A percentile compares a stretch with the other conserved stretches of the same genome.
Evolutionary conservation across 2,329 filamentous ascomycete genomes (phyloP).

Genomic region (Xylariaceae sp.): DNA sequence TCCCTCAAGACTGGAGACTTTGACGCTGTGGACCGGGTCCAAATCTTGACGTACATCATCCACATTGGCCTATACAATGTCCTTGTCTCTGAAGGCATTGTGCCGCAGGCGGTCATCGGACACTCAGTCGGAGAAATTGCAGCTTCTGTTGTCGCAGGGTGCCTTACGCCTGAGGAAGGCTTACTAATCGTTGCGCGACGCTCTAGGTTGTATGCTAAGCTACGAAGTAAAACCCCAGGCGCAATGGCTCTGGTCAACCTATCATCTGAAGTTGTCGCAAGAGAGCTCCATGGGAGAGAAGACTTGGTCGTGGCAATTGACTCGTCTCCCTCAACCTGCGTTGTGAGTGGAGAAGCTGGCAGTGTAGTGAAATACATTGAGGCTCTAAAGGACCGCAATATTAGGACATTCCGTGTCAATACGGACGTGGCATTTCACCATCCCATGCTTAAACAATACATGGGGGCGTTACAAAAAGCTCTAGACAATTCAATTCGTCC

Average conservation of each 20-base stretch:
- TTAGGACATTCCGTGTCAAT: conserved; percentile 45
- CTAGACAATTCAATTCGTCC: conserved; percentile 33
- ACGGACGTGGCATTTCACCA: conserved; percentile 51
- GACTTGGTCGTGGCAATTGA: conserved; percentile 19
- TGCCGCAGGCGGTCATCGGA: conserved; percentile 46
- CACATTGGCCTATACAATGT: conserved; percentile 43
- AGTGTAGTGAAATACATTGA: conserved; percentile 41
- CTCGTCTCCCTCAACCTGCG: conserved; percentile 21
- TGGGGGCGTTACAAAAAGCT: conserved; percentile 35
- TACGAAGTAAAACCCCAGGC: conserved; percentile 20
- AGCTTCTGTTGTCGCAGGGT: conserved; percentile 44
- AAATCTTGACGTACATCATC: conserved; percentile 45
- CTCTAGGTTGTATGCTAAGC: conserved; percentile 33
- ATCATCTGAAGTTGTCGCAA: conserved; percentile 36
- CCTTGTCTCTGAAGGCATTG: conserved; percentile 39
- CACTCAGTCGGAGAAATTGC: conserved; percentile 51
- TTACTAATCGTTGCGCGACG: conserved; percentile 43
- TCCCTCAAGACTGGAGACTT: conserved; percentile 27
- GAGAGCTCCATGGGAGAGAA: conserved; percentile 28
- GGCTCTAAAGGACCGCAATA: conserved; percentile 31
- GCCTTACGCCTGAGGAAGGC: conserved; percentile 43
- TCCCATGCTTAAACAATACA: conserved; percentile 43
- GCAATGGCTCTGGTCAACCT: conserved; percentile 42
- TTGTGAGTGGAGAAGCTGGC: conserved; percentile 9
- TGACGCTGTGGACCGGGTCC: conserved; percentile 39